These are phyloP conservation scores for Rhizopogon salebrosus DNA, from an alignment of 768 basidiomycete genomes.

Conservation along the genomic window DNA sequence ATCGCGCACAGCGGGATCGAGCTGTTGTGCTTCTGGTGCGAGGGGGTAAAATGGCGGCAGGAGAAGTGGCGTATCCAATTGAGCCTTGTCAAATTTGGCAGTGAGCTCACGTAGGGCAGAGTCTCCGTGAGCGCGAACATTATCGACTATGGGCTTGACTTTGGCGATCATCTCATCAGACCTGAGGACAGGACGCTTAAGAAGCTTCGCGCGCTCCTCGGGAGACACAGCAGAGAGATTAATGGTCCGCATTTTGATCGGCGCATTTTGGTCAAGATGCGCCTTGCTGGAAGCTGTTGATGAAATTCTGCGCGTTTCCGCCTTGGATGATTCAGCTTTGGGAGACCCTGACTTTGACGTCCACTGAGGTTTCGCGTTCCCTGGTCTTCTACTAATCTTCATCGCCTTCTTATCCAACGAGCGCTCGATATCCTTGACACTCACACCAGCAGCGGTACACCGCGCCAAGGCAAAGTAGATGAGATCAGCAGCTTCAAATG, in stretches of 20 bases:
- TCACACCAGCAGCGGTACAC: constrained; percentile 80
- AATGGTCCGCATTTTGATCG: constrained; percentile 76
- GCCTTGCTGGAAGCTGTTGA: constrained; percentile 16
- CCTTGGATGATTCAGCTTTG: constrained; percentile 1
- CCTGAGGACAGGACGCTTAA: constrained; percentile 86
- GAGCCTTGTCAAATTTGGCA: constrained; percentile 87
- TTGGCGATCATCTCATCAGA: constrained; percentile 60
- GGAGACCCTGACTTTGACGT: constrained; percentile 15
- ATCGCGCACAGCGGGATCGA: constrained; percentile 59
- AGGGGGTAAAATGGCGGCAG: constrained; percentile 65
- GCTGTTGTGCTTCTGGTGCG: constrained; percentile 46
- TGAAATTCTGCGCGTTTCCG: constrained; percentile 24
- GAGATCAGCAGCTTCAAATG: constrained; percentile 94
- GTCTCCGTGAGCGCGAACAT: constrained; percentile 82
- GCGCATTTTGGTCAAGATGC: constrained; percentile 27
- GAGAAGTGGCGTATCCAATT: constrained; percentile 63
- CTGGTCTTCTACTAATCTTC: constrained; percentile 81
- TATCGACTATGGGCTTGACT: constrained; percentile 90
- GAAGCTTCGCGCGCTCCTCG: constrained; percentile 59
- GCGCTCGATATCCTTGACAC: constrained; percentile 74
- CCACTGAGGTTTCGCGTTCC: constrained; percentile 91
- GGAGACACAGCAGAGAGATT: constrained; percentile 46
- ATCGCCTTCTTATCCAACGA: constrained; percentile 82
- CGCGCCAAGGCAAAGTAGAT: constrained; percentile 87
- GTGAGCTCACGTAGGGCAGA: constrained; percentile 82